Percentiles rank a stretch among this genome's conserved stretches.
Evolutionary conservation across 2,329 filamentous ascomycete genomes (phyloP).

Genomic region (Periconia macrospinosa): DNA sequence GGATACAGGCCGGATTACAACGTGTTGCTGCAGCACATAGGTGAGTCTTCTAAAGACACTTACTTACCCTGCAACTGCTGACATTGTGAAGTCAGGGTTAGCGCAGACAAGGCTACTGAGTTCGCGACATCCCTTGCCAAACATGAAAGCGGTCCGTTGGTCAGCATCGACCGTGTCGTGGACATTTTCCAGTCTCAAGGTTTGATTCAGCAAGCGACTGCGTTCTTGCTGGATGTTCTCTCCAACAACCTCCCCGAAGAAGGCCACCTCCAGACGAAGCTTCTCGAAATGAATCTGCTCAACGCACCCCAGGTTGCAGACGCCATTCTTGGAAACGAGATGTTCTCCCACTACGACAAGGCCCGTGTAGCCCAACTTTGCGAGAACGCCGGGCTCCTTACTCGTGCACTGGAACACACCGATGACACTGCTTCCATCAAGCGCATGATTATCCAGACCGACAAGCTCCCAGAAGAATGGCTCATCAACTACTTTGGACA

Average conservation of each 20-base stretch:
- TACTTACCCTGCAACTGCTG: too few relatives aligned
- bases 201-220: constrained; percentile 96
- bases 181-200: constrained; percentile 98
- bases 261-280: constrained; percentile 86
- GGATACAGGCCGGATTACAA: constrained; percentile 97
- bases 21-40: constrained; percentile 83
- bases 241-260: constrained; percentile 96
- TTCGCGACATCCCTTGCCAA: constrained; percentile 93
- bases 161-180: constrained; percentile 92
- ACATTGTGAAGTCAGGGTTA: too few relatives aligned
- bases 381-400: constrained; percentile 80
- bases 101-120: constrained; percentile 90
- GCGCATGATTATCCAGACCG: constrained; percentile 81
- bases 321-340: constrained; percentile 95
- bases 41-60: not conserved
- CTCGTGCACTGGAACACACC: constrained; percentile 82
- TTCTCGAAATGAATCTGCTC: constrained; percentile 96
- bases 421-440: constrained; percentile 89
- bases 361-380: constrained; percentile 84
- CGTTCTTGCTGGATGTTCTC: constrained; percentile 94
- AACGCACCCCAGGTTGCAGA: constrained; percentile 97
- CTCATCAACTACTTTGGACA: constrained; percentile 90
- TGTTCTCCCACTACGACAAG: constrained; percentile 98
- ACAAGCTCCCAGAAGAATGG: constrained; percentile 90
- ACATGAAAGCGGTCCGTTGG: constrained; percentile 80